Percentiles rank a stretch among this genome's conserved stretches.
These are phyloP conservation scores for Coemansia sp. DNA, from an alignment of 192 early-diverging fungal genomes.

Conservation along the genomic window DNA sequence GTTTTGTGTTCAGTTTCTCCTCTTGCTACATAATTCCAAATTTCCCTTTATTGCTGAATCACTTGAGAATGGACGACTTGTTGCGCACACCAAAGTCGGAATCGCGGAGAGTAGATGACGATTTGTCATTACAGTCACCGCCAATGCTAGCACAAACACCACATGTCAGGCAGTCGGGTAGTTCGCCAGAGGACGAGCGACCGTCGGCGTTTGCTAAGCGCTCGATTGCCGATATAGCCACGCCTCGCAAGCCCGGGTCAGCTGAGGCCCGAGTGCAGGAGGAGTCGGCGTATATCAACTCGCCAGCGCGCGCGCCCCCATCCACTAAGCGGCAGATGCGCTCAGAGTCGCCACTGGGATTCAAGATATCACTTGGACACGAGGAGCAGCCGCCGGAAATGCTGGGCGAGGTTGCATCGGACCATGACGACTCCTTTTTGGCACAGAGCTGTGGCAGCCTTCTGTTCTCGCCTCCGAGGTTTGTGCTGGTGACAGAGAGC, in stretches of 20 bases:
- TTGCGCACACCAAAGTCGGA: not conserved
- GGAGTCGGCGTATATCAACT: slow-evolving; percentile 31
- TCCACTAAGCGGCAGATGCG: slow-evolving; percentile 40
- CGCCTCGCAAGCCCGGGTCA: slow-evolving; percentile 33
- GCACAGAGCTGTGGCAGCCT: not conserved
- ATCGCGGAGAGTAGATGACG: slow-evolving; percentile 9
- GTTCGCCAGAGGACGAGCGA: not conserved
- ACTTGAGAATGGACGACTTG: not conserved
- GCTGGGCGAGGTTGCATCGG: not conserved
- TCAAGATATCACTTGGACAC: slow-evolving; percentile 6
- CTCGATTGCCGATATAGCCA: slow-evolving; percentile 44
- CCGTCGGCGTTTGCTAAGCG: slow-evolving; percentile 27
- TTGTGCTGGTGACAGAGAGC: not conserved
- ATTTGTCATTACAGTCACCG: slow-evolving; percentile 32
- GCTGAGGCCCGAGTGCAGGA: slow-evolving; percentile 28
- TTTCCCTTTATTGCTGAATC: not conserved
- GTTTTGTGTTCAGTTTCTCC: not conserved
- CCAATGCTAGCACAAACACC: slow-evolving; percentile 33
- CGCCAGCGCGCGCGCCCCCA: slow-evolving; percentile 39
- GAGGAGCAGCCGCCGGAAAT: not conserved
- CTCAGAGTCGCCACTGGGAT: slow-evolving; percentile 29
- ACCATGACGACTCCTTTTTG: not conserved
- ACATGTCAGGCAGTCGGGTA: not conserved
- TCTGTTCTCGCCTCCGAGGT: slow-evolving; percentile 12
- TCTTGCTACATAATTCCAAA: not conserved